Base-by-base conservation (phyloP, 2,329 filamentous ascomycete genomes). In the Hymenotorrendiella dingleyae region DNA sequence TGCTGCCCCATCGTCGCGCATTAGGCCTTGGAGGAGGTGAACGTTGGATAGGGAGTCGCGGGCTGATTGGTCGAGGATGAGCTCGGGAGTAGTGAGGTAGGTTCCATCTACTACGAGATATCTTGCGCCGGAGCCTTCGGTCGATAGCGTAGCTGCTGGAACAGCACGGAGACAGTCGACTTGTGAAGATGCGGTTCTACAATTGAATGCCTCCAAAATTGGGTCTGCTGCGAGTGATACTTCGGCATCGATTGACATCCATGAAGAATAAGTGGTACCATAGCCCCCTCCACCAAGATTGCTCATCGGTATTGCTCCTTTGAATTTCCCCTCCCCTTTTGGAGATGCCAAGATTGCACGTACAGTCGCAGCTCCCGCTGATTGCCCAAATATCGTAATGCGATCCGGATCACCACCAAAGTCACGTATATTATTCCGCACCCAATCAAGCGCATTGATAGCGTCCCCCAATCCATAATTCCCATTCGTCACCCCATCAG, bases 391-490 rank as follows among this genome's bases (percentile, higher is more conserved):
- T 6, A 65, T 48, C 0, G 62, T 64, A 19, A 64, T 54, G 12
- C 51, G 48, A 2, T 52, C 39, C 5, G 57, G 55, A 42, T 65
- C 60, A n/a, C 62, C 62, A 3, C 62, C 62, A 42, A 67, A 66
- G 6, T 57, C 56, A 1, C 51, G 42, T 35, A 65, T 61, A 35
- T 65, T 52, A 6, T 54, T 51, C 27, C 58, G 46, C 10, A 66
- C 50, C 63, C 61, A 65, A n/a, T 57, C 50, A 0, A 66, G 42
- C 3, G 56, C 64, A 16, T 55, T 46, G 6, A 58, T 57, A 33
- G 66, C 62, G 41, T 68, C 71, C 4, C 20, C 63, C 52, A 73
- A 55, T 0, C 66, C 67, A 46, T 68, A 67, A 48, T 73, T 73
- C 1, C 65, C 54, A 19, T 64, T 64, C 40, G 65, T 68, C 0